Evolutionary conservation across 805 yeast genomes (phyloP).

Genomic region (Saccharomycopsis babjevae): DNA sequence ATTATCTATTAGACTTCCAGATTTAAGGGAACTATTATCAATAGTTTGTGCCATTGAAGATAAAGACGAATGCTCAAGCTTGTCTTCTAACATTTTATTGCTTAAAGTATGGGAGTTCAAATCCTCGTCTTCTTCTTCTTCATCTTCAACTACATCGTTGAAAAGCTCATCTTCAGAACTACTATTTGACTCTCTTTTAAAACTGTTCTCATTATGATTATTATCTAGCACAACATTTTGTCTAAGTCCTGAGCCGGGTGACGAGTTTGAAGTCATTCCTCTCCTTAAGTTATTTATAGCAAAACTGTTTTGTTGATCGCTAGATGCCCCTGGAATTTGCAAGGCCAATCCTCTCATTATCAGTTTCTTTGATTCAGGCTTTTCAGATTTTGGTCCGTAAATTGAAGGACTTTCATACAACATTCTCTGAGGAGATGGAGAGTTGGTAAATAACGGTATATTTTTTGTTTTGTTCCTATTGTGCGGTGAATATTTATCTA

Average conservation of each 20-base stretch:
- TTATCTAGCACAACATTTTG: background rate
- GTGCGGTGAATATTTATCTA: background rate
- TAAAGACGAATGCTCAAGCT: background rate
- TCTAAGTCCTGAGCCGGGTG: background rate
- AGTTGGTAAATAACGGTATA: background rate
- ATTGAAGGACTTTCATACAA: conserved; percentile 1
- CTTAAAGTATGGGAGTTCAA: background rate
- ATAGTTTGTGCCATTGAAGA: background rate
- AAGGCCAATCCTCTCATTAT: background rate
- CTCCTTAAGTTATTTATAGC: background rate
- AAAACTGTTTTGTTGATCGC: background rate
- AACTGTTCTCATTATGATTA: background rate
- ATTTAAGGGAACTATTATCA: background rate
- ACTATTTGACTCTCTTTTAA: background rate
- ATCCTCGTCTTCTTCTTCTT: background rate
- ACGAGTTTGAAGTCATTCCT: background rate
- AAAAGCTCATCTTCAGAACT: conserved; percentile 4
- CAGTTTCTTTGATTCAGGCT: background rate
- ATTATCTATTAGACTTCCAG: background rate
- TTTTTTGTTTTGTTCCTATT: background rate
- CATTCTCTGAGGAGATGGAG: background rate
- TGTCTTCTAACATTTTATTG: background rate
- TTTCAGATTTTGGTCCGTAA: background rate
- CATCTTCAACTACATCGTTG: conserved; percentile 4
- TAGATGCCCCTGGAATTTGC: background rate